Percentiles rank a stretch among this genome's conserved stretches.
Conservation (phyloP, 306 rosid genomes). For the Inga leiocalycina region DNA sequence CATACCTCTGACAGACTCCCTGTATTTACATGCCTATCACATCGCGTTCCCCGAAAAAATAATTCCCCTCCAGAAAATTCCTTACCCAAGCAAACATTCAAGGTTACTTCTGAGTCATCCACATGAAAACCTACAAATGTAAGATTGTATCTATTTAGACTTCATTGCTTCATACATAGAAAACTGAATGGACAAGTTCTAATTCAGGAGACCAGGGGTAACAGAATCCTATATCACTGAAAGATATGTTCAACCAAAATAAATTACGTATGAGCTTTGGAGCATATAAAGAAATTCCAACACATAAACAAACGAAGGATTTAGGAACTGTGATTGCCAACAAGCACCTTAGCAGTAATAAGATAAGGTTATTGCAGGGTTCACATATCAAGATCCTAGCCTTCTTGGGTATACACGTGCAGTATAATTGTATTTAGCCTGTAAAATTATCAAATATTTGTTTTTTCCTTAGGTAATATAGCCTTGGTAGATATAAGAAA, state of each 20-base stretch:
- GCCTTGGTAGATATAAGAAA: slow-evolving; percentile 11
- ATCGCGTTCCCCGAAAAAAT: slow-evolving; percentile 59
- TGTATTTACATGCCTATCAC: slow-evolving; percentile 64
- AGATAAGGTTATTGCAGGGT: slow-evolving; percentile 14
- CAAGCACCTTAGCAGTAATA: slow-evolving; percentile 12
- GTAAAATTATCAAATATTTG: slow-evolving; percentile 11
- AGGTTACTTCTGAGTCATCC: slow-evolving; percentile 67
- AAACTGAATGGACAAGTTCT: slow-evolving; percentile 1
- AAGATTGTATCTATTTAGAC: slow-evolving; percentile 32
- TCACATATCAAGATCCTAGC: slow-evolving; percentile 22
- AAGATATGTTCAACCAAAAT: slow-evolving; percentile 13
- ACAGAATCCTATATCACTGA: slow-evolving; percentile 26
- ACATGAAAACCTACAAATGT: slow-evolving; percentile 61
- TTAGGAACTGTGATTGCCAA: slow-evolving; percentile 12
- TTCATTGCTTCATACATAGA: slow-evolving; percentile 5
- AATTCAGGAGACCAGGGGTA: neutral
- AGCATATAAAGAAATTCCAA: slow-evolving; percentile 30
- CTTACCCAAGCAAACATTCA: slow-evolving; percentile 66
- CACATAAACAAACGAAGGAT: slow-evolving; percentile 27
- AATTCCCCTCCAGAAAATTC: slow-evolving; percentile 67
- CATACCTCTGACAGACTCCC: slow-evolving; percentile 52
- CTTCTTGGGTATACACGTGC: slow-evolving; percentile 26
- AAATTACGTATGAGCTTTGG: slow-evolving; percentile 8
- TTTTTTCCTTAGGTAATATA: neutral
- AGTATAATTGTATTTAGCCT: neutral